Evolutionary conservation across 176 grass and related monocot genomes (phyloP), one percentile per base, ranked within the genome.

Genomic region (Microstegium vimineum): DNA sequence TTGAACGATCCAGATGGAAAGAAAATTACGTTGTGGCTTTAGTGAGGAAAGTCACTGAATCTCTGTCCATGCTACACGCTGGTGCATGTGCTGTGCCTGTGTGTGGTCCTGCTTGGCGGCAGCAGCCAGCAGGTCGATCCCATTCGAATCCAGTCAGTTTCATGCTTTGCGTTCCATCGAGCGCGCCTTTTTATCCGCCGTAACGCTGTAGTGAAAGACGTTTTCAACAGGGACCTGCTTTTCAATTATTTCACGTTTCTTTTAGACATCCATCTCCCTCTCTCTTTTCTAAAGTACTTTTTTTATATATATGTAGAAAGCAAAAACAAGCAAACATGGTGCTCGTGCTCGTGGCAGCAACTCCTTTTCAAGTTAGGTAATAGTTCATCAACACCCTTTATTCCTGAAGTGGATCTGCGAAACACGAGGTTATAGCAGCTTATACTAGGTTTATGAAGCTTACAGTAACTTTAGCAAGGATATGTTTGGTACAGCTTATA

Each of bases 281-380:
- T 38, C 20, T 17, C n/a, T 75, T 83, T 75, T 31, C 17, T 1
- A 66, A 56, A 83, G 43, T 32, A 23, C 17, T 2, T 10, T 4
- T 30, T 51, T 71, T 78, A n/a, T n/a, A n/a, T n/a, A n/a, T n/a
- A n/a, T n/a, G n/a, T 38, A 33, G 5, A 71, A 2, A 27, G 5
- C 17, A 33, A 83, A 63, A 62, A 1, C 20, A 30, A 83, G 65
- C 47, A 77, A 73, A 25, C 49, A 27, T 32, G 51, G 65, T 60
- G 35, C 36, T 42, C 17, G 10, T 34, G 26, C 23, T 60, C 61
- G 13, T 84, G 47, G 57, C 13, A 12, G 10, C 59, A 28, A 62
- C 23, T 49, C 23, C 60, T 75, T 80, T 73, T 56, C 32, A 32
- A 73, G 84, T 80, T 86, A 73, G 84, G 76, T 63, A 18, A 30